Evolutionary conservation across 176 grass and related monocot genomes (phyloP).

Genomic region (Cocos nucifera): DNA sequence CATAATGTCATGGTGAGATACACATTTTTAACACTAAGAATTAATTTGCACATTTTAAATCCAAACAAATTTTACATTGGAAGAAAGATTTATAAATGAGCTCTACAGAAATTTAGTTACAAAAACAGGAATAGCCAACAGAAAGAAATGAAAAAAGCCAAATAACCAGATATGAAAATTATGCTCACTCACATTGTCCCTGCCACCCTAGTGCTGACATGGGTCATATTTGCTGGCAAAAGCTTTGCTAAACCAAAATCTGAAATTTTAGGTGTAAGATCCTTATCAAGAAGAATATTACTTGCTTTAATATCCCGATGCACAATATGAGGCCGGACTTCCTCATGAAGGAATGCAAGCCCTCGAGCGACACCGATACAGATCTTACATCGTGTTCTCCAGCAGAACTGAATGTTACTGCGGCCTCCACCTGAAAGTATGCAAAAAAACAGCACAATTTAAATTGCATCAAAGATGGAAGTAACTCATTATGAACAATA

Average conservation of each 20-base stretch:
- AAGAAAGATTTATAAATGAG: too few species aligned
- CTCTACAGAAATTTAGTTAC: too few species aligned
- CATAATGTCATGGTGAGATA: too few species aligned
- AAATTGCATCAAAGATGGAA: neutral
- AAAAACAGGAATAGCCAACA: too few species aligned
- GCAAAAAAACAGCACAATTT: constrained; percentile 4
- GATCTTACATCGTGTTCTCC: constrained; percentile 56
- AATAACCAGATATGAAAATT: neutral
- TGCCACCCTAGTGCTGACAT: constrained; percentile 83
- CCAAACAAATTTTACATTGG: too few species aligned
- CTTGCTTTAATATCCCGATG: constrained; percentile 91
- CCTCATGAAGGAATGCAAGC: constrained; percentile 67
- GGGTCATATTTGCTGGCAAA: constrained; percentile 54
- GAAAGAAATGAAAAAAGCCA: neutral
- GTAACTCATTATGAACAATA: neutral
- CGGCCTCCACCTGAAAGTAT: constrained; percentile 32
- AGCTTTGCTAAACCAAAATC: constrained; percentile 82
- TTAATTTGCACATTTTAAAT: too few species aligned
- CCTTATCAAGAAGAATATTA: constrained; percentile 75
- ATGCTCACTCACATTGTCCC: constrained; percentile 65
- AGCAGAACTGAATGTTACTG: constrained; percentile 53
- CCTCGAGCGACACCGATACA: constrained; percentile 51
- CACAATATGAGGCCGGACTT: constrained; percentile 43
- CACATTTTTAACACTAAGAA: too few species aligned
- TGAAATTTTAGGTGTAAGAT: constrained; percentile 63